These are phyloP conservation scores for Gonium pectorale DNA, from an alignment of 139 green algal species.

Conservation along the genomic window DNA sequence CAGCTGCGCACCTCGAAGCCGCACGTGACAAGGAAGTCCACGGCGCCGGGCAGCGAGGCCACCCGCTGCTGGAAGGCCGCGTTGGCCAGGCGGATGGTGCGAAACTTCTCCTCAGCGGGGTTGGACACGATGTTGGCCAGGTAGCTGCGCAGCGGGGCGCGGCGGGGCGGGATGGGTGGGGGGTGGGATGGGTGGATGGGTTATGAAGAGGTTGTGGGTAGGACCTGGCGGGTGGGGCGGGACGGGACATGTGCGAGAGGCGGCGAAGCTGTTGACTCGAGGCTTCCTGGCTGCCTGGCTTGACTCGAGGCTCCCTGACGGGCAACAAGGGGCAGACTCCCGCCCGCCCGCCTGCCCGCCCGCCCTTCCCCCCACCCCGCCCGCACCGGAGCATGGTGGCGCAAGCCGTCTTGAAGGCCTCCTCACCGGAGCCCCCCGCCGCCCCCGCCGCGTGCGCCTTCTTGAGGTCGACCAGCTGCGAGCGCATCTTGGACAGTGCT, in stretches of 20 bases:
- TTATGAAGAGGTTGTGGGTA: no score
- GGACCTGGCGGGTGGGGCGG: no score
- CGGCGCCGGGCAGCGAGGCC: slow-evolving; percentile 62
- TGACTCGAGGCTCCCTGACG: no score
- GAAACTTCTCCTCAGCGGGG: slow-evolving; percentile 92
- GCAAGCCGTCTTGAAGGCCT: slow-evolving; percentile 76
- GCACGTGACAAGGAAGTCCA: slow-evolving; percentile 84
- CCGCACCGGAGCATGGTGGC: slow-evolving; percentile 64
- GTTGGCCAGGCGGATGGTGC: slow-evolving; percentile 84
- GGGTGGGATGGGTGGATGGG: no score
- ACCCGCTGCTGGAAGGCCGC: slow-evolving; percentile 88
- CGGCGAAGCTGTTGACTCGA: no score
- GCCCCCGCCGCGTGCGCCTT: slow-evolving; percentile 64
- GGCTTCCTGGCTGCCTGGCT: no score
- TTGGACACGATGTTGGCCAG: slow-evolving; percentile 85
- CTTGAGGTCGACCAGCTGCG: slow-evolving; percentile 88
- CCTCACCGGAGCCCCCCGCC: slow-evolving; percentile 58
- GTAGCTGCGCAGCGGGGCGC: slow-evolving; percentile 77
- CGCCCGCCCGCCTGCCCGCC: background rate
- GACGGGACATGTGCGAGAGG: no score
- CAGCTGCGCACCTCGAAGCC: slow-evolving; percentile 78
- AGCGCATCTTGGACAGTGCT: slow-evolving; percentile 67
- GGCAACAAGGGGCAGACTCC: background rate
- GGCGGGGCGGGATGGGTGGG: background rate
- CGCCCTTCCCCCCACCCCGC: background rate